phyloP scores from a whole-genome alignment of 345 rosid species.

The Salix arbutifolia region DNA sequence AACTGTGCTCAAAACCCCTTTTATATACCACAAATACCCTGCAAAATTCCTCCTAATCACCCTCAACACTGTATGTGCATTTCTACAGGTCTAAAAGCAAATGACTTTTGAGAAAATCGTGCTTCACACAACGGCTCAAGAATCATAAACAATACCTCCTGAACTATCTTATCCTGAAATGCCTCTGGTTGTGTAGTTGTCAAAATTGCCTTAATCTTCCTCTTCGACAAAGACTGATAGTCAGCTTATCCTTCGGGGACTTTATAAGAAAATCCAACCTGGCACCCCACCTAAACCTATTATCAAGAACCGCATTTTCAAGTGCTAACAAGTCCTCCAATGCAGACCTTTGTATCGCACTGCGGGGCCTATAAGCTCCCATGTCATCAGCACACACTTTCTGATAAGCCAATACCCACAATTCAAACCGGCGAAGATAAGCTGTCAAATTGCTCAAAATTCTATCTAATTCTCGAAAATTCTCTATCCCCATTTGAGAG shows the following conservation, averaged over 20 bases:
- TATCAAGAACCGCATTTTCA: conserved; percentile 89
- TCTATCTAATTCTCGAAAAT: conserved; percentile 47
- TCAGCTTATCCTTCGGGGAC: conserved; percentile 84
- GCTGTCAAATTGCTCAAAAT: conserved; percentile 52
- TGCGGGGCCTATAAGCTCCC: conserved; percentile 85
- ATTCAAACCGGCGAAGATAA: conserved; percentile 72
- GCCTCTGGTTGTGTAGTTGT: conserved; percentile 85
- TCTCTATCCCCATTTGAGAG: conserved; percentile 93
- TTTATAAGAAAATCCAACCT: conserved; percentile 78
- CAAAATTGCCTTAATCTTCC: conserved; percentile 85
- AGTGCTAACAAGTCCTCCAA: conserved; percentile 78
- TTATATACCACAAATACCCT: conserved; percentile 85
- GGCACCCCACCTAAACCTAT: conserved; percentile 92
- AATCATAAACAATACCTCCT: conserved; percentile 81
- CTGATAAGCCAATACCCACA: conserved; percentile 94
- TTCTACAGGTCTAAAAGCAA: conserved; percentile 87
- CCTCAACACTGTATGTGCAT: conserved; percentile 76
- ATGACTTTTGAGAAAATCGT: conserved; percentile 79
- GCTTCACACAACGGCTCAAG: conserved; percentile 85
- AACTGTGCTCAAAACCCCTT: conserved; percentile 85
- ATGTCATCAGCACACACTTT: conserved; percentile 82
- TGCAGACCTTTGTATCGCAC: conserved; percentile 66
- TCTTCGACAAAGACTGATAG: conserved; percentile 77
- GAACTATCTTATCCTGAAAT: conserved; percentile 93
- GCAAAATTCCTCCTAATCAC: conserved; percentile 88